Evolutionary conservation across 2,329 filamentous ascomycete species (phyloP).

Genomic region (Gnomoniopsis sp.): DNA sequence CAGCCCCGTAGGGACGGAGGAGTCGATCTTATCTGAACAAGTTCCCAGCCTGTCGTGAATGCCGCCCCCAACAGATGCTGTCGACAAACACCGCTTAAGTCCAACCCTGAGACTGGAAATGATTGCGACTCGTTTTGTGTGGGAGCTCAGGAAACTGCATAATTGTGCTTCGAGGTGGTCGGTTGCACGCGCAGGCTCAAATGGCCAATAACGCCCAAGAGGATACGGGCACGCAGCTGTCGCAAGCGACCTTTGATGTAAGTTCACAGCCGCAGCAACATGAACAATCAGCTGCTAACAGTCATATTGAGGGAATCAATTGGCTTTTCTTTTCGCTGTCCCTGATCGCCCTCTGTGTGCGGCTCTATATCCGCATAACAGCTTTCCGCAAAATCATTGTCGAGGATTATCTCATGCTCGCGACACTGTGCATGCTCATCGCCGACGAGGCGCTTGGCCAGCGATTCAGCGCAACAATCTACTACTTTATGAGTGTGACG

Average conservation of each 20-base stretch:
- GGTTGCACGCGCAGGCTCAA: not conserved
- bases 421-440: slow-evolving; percentile 10
- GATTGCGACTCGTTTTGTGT: too few relatives aligned
- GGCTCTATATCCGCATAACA: slow-evolving; percentile 15
- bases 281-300: not conserved
- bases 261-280: not conserved
- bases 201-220: not conserved
- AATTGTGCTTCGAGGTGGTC: not conserved
- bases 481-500: slow-evolving; percentile 11
- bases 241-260: slow-evolving; percentile 14
- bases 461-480: slow-evolving; percentile 11
- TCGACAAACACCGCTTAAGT: too few relatives aligned
- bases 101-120: too few relatives aligned
- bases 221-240: slow-evolving; percentile 6
- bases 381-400: slow-evolving; percentile 11
- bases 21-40: too few relatives aligned
- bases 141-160: too few relatives aligned
- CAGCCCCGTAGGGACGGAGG: too few relatives aligned
- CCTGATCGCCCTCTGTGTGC: slow-evolving; percentile 6
- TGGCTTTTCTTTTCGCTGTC: slow-evolving; percentile 16
- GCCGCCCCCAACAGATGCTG: too few relatives aligned
- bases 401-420: slow-evolving; percentile 17
- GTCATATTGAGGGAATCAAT: slow-evolving; percentile 9
- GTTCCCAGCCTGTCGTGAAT: too few relatives aligned
- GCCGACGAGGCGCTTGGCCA: slow-evolving; percentile 7